Conservation (phyloP, 2,329 filamentous ascomycete genomes). For the Fusarium lateritium region DNA sequence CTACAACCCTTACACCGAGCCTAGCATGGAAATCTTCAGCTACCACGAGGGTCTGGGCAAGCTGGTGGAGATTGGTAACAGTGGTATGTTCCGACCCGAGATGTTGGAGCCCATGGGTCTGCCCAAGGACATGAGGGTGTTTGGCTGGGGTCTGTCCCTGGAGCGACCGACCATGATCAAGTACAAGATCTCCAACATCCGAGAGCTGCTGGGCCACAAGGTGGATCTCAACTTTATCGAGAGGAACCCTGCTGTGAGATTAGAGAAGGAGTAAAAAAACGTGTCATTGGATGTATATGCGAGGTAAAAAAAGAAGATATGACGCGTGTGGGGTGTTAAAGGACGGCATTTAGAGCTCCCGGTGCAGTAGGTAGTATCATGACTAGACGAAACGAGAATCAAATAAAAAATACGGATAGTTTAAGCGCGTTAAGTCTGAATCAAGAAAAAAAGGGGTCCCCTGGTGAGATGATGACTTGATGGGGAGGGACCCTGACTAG, state of each 20-base stretch:
- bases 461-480: slow-evolving; percentile 23
- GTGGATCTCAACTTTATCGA: slow-evolving; percentile 95
- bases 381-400: slow-evolving; percentile 44
- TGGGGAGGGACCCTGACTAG: slow-evolving; percentile 40
- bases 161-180: slow-evolving; percentile 99
- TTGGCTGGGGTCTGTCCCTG: slow-evolving; percentile 92
- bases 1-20: slow-evolving; percentile 96
- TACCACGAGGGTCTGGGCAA: slow-evolving; percentile 91
- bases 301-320: slow-evolving; percentile 9
- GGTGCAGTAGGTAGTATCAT: slow-evolving; percentile 33
- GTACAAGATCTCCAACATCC: slow-evolving; percentile 90
- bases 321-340: slow-evolving; percentile 18
- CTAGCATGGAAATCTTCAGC: slow-evolving; percentile 97
- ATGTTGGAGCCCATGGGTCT: slow-evolving; percentile 97
- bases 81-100: slow-evolving; percentile 98
- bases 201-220: slow-evolving; percentile 94
- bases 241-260: slow-evolving; percentile 88
- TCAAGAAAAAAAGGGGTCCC: slow-evolving; percentile 17
- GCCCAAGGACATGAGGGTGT: slow-evolving; percentile 91
- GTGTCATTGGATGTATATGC: slow-evolving; percentile 3
- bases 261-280: slow-evolving; percentile 80
- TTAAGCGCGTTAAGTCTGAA: slow-evolving; percentile 19
- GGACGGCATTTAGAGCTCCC: slow-evolving; percentile 30
- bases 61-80: slow-evolving; percentile 98
- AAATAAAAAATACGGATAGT: slow-evolving; percentile 19